Percentiles rank a stretch among this genome's conserved stretches.
These are phyloP conservation scores for Sapria himalayana DNA, from an alignment of 345 rosid genomes.

Conservation along the genomic window DNA sequence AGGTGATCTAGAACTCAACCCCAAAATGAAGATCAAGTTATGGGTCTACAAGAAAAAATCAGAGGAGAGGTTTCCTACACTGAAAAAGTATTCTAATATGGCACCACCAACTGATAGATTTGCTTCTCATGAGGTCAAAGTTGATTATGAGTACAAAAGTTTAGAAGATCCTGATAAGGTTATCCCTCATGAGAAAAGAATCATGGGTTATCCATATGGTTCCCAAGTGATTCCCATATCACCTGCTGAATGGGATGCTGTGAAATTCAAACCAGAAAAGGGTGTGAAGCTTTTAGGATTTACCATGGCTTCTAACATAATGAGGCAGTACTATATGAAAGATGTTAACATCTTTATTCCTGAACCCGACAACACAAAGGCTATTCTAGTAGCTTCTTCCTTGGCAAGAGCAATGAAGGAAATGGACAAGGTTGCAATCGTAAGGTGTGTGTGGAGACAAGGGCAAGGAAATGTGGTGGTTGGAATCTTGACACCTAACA, in stretches of 20 bases:
- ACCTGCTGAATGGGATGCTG: conserved; percentile 45
- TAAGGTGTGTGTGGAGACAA: too few relatives aligned
- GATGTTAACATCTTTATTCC: conserved; percentile 67
- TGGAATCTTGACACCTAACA: too few relatives aligned
- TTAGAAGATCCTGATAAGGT: conserved; percentile 27
- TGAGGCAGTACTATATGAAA: conserved; percentile 88
- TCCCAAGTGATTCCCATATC: conserved; percentile 90
- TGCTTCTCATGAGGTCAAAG: conserved; percentile 79
- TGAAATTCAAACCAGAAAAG: conserved; percentile 79
- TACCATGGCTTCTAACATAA: conserved; percentile 46
- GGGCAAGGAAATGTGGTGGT: too few relatives aligned
- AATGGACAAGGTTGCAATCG: too few relatives aligned
- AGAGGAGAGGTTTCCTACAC: conserved; percentile 80
- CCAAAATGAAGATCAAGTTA: conserved; percentile 64
- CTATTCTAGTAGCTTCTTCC: too few relatives aligned
- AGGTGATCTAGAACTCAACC: conserved; percentile 65
- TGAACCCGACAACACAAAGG: conserved; percentile 54
- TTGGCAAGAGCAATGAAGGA: too few relatives aligned
- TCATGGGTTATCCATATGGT: conserved; percentile 84
- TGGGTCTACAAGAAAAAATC: conserved; percentile 92
- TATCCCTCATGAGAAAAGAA: conserved; percentile 83
- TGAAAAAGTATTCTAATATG: conserved; percentile 67
- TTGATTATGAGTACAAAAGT: conserved; percentile 59
- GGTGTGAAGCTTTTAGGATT: conserved; percentile 84
- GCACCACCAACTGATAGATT: conserved; percentile 61